phyloP scores from a whole-genome alignment of 441 rosid genomes.

The Sinapis alba region DNA sequence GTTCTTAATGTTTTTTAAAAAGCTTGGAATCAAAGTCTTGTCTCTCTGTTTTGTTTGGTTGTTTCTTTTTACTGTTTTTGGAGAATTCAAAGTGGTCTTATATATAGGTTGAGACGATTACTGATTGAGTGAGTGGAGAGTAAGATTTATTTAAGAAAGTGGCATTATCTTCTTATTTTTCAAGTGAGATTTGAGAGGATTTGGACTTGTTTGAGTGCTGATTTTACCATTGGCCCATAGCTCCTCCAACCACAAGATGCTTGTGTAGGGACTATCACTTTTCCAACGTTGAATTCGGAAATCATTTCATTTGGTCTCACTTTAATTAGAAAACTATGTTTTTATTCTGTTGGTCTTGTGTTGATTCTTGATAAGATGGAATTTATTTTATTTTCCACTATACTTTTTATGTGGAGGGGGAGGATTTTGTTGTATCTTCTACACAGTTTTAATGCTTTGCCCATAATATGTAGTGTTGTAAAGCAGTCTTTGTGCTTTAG shows the following conservation, averaged over 20 bases:
- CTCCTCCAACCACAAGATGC: constrained; percentile 21
- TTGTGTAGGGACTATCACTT: constrained; percentile 33
- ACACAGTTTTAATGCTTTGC: constrained; percentile 24
- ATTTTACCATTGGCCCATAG: constrained; percentile 10
- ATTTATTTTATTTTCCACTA: neutral
- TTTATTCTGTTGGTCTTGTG: constrained; percentile 6
- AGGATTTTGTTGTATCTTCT: constrained; percentile 25
- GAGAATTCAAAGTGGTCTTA: constrained; percentile 9
- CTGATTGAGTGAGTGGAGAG: constrained; percentile 22
- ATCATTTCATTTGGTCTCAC: constrained; percentile 20
- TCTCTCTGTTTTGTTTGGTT: constrained; percentile 16
- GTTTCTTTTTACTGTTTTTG: constrained; percentile 1
- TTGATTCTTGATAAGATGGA: constrained; percentile 18
- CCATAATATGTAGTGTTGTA: constrained; percentile 23
- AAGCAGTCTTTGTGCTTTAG: constrained; percentile 25
- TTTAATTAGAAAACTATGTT: neutral
- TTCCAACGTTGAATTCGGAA: constrained; percentile 5
- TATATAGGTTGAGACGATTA: constrained; percentile 30
- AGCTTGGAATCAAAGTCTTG: neutral
- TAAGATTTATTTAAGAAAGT: constrained; percentile 13
- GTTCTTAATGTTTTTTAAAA: neutral
- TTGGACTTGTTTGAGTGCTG: constrained; percentile 16
- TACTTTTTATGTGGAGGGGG: neutral
- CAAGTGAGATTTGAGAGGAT: constrained; percentile 25
- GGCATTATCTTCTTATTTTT: neutral